Evolutionary conservation across 1,284 basidiomycete species (phyloP), one percentile per base, ranked within the genome.

Genomic region (Apiotrichum domesticum): DNA sequence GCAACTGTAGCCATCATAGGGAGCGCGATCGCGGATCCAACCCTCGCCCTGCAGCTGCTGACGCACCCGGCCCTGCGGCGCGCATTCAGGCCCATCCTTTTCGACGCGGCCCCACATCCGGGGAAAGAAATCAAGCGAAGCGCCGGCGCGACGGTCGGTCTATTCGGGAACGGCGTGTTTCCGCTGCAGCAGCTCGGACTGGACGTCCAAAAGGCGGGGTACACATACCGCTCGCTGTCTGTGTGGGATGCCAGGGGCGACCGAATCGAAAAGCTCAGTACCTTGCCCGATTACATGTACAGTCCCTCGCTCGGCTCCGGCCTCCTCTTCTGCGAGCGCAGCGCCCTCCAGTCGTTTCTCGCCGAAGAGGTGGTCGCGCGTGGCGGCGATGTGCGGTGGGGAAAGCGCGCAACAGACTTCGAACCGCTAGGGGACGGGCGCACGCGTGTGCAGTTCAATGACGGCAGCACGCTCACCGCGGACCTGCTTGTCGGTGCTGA

Each of bases 401-500:
- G 35, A 21, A 41, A 9, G 13, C n/a, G 35, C 6, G 52, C 52
- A 7, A 6, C 14, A 39, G 21, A 3, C 10, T 40, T 53, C 37
- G 39, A 40, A 29, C 2, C 29, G 4, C 21, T 21, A 21, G 29
- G 8, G 2, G 35, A 32, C 11, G 9, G 32, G 1, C 45, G 45
- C 45, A 53, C 37, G 13, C 5, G 14, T 5, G 37, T 53, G 3
- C 15, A 3, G 21, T 53, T 53, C 35, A 14, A 5, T 6, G 52
- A 53, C 32, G 45, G 45, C 5, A n/a, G 15, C 10, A 41, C 6
- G 6, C 8, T 15, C 14, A 6, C 9, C 1, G 33, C 45, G 4
- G 44, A 46, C 44, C 13, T 53, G 4, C n/a, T 53, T 37, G 45
- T 53, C 15, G 52, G 52, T 13, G 52, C 52, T 1, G 52, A 53